phyloP scores from a whole-genome alignment of 75 land plant genomes.

The Picea sitchensis region DNA sequence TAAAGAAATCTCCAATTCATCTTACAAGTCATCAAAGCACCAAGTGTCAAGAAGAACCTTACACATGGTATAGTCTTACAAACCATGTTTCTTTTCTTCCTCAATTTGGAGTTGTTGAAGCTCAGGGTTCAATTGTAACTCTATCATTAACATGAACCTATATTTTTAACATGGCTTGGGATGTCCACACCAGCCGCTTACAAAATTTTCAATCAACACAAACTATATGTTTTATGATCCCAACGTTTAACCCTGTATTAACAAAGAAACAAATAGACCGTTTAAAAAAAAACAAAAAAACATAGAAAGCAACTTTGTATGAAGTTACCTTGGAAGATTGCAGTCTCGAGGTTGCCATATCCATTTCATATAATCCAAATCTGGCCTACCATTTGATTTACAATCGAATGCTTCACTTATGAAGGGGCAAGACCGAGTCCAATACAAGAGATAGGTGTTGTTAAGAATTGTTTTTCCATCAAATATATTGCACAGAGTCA shows the following conservation, averaged over 20 bases:
- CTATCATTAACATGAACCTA: background rate
- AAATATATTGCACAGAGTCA: constrained; percentile 29
- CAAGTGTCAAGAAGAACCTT: no score
- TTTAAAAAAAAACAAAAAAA: no score
- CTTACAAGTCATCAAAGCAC: no score
- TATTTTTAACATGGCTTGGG: background rate
- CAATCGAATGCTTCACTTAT: constrained; percentile 56
- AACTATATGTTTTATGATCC: background rate
- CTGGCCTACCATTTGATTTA: constrained; percentile 54
- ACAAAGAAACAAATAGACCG: no score
- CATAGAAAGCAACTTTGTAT: background rate
- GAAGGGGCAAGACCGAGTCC: constrained; percentile 47
- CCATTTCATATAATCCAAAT: constrained; percentile 33
- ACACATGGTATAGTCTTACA: no score
- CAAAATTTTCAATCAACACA: background rate
- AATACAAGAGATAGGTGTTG: constrained; percentile 45
- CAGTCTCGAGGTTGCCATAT: constrained; percentile 63
- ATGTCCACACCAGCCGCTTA: background rate
- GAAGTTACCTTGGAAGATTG: constrained; percentile 48
- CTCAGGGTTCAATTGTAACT: background rate
- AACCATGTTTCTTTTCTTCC: no score
- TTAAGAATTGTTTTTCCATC: constrained; percentile 61
- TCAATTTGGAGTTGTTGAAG: no score
- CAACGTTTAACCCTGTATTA: background rate
- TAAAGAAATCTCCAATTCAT: no score